A percentile compares a stretch with the other conserved stretches of the same genome.
Conservation (phyloP, 441 rosid genomes). For the Theobroma grandiflorum region DNA sequence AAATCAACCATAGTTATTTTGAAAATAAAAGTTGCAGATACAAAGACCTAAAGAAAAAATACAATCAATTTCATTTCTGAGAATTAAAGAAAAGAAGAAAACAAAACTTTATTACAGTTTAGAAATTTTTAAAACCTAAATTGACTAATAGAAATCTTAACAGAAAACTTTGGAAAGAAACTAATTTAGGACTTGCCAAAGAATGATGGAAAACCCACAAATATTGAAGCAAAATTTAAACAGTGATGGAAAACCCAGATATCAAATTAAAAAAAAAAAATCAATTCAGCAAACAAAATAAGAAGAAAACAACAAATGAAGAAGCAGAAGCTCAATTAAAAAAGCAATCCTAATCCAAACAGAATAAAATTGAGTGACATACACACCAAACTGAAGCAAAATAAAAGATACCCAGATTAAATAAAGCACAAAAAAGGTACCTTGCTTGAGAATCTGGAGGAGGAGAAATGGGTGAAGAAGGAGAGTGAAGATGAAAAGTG, state of each 20-base stretch:
- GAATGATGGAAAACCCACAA: neutral
- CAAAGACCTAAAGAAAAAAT: neutral
- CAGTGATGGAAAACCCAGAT: neutral
- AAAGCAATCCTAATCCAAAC: no score
- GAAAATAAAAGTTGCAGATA: neutral
- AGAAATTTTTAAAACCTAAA: neutral
- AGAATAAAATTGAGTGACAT: neutral
- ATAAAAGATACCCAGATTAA: slow-evolving; percentile 12
- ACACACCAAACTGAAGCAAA: neutral
- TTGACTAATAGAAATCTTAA: neutral
- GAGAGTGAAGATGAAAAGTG: slow-evolving; percentile 26
- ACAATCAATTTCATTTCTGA: neutral
- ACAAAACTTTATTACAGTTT: neutral
- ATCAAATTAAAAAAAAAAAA: neutral
- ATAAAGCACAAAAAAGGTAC: slow-evolving; percentile 30
- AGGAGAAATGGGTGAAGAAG: slow-evolving; percentile 32
- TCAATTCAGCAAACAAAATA: neutral
- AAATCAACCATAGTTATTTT: no score
- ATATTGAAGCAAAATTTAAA: neutral
- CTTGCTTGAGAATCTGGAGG: slow-evolving; percentile 37
- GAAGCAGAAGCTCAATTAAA: neutral
- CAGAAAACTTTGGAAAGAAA: neutral
- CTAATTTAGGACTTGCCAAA: neutral
- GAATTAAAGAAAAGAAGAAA: neutral
- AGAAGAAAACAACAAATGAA: neutral